These are phyloP conservation scores for Ophiostoma australiae DNA, from an alignment of 2,329 filamentous ascomycete genomes.

Conservation along the genomic window DNA sequence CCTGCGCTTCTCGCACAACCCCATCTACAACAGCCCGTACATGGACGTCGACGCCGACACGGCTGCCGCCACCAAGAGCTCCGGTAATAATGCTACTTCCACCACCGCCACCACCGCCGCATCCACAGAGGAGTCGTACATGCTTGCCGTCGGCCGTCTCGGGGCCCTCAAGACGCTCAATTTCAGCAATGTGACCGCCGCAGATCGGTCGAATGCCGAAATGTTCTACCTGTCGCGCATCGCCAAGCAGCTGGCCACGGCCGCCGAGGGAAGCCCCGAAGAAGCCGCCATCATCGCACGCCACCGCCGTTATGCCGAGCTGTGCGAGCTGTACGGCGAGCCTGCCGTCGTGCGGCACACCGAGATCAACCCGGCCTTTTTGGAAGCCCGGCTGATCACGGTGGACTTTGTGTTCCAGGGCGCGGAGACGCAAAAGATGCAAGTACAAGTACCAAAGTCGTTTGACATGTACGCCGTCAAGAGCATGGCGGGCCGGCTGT, in stretches of 20 bases:
- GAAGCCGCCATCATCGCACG: conserved; percentile 51
- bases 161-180: conserved; percentile 64
- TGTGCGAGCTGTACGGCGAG: conserved; percentile 72
- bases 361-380: conserved; percentile 67
- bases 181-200: conserved; percentile 62
- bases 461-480: conserved; percentile 79
- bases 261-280: conserved; percentile 49
- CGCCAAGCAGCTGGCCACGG: conserved; percentile 63
- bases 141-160: conserved; percentile 78
- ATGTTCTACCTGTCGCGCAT: conserved; percentile 89
- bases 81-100: neutral
- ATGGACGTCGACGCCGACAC: conserved; percentile 33
- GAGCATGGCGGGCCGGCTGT: conserved; percentile 68
- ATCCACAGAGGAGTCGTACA: conserved; percentile 73
- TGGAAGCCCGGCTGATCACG: conserved; percentile 70
- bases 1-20: conserved; percentile 80
- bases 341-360: conserved; percentile 57
- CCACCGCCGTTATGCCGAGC: conserved; percentile 67
- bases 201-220: conserved; percentile 81
- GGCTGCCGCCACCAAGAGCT: neutral
- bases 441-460: conserved; percentile 61
- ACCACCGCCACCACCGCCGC: conserved; percentile 7
- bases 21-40: conserved; percentile 60
- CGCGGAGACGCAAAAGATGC: conserved; percentile 31
- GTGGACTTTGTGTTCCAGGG: conserved; percentile 48